Base-by-base conservation (phyloP, 2,329 filamentous ascomycete species). In the Sarocladium strictum region DNA sequence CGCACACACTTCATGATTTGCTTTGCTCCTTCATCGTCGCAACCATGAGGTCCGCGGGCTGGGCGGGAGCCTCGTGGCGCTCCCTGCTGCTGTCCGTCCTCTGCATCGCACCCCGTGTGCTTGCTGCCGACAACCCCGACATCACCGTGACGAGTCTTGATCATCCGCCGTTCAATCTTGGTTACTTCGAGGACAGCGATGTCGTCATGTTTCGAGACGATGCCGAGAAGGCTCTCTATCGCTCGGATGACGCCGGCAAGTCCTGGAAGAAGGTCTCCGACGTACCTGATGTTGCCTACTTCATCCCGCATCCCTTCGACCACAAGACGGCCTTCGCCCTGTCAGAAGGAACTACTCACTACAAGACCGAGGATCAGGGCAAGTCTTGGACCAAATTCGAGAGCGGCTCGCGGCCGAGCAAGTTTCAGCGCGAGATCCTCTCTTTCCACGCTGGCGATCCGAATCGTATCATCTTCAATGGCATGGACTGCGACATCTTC, bases 161-260 rank as follows among this genome's bases (percentile, higher is more conserved):
- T 43, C 76, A 84, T 63, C 71, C 77, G 54, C 89, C 90, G 1
- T 67, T 73, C 54, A 84, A 85, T 66, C 75, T 97, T 60, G 87
- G 88, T 72, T 99, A 96, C 72, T 97, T 99, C 66, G 86, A 94
- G 65, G 89, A 93, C 68, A 92, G 89, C 60, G 86, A 96, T 67
- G 82, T 87, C 53, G 77, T 96, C 56, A 72, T 97, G 45, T 85
- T 90, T 65, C 84, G 87, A 63, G 88, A 96, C 67, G 65, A 75
- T 51, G 69, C 77, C 14, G 78, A 79, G 38, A 77, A 79, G 57
- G 83, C 83, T 58, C 77, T 96, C 53, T 91, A 86, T 69, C 85
- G 89, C 57, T 96, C 93, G 43, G 77, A 78, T 47, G 84, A 97
- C 72, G 91, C 89, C 37, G 95, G 94, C 60, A 81, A 81, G 61